A percentile compares a stretch with the other conserved stretches of the same genome.
phyloP scores from a whole-genome alignment of 2,329 filamentous ascomycete genomes.

The Aspergillus caelatus region DNA sequence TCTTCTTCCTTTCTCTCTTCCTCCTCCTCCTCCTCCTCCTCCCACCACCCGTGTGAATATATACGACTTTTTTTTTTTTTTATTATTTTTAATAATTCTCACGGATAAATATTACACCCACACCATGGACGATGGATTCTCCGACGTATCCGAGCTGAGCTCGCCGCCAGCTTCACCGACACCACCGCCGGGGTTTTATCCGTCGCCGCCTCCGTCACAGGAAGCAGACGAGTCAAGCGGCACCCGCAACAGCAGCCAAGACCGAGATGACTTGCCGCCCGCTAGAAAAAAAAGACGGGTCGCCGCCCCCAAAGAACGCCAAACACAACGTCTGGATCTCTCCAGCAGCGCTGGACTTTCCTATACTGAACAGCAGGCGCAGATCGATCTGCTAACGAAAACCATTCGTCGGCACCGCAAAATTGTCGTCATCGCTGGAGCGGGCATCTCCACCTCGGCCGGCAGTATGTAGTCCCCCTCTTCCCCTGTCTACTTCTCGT shows the following conservation, averaged over 20 bases:
- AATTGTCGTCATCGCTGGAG: slow-evolving; percentile 94
- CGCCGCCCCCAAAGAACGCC: slow-evolving; percentile 67
- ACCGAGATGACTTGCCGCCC: slow-evolving; percentile 67
- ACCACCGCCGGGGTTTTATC: slow-evolving; percentile 42
- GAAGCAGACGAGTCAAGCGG: slow-evolving; percentile 38
- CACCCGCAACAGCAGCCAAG: slow-evolving; percentile 46
- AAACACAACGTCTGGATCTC: slow-evolving; percentile 80
- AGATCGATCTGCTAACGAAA: slow-evolving; percentile 71
- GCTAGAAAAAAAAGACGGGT: slow-evolving; percentile 74
- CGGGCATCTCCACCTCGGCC: slow-evolving; percentile 94
- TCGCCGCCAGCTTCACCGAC: slow-evolving; percentile 44
- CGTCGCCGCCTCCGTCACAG: slow-evolving; percentile 49
- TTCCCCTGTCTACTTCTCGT: neutral
- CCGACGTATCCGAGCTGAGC: slow-evolving; percentile 45
- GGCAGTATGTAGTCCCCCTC: slow-evolving; percentile 67
- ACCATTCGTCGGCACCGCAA: slow-evolving; percentile 87
- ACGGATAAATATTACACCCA: slow-evolving; percentile 12
- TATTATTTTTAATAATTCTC: neutral
- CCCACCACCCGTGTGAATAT: too few relatives aligned
- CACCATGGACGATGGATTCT: slow-evolving; percentile 33
- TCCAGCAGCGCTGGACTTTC: slow-evolving; percentile 34
- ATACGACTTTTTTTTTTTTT: too few relatives aligned
- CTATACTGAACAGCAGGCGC: slow-evolving; percentile 56
- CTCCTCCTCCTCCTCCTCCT: too few relatives aligned
- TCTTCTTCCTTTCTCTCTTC: neutral